Evolutionary conservation across 805 yeast genomes (phyloP), one percentile per base, ranked within the genome.

Genomic region (Suhomyces pyralidae): DNA sequence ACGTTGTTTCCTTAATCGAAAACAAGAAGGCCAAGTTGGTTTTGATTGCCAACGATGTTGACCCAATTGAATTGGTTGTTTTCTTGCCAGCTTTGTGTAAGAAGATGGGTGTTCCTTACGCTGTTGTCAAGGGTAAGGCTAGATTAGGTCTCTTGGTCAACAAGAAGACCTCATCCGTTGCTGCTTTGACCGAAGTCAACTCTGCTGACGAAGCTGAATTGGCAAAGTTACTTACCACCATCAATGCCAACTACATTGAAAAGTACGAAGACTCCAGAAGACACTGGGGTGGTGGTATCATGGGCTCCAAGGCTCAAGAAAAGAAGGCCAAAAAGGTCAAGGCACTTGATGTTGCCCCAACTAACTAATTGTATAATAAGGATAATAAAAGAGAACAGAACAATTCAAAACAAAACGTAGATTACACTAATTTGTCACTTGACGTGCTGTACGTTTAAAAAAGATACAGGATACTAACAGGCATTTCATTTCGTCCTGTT

Each of bases 261-360:
- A 90, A 90, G 81, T 90, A 86, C 88, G 97, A 93, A 73, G 97
- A 94, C 68, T 72, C 83, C 74, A 93, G 96, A 85, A 91, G 90
- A 82, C 96, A 90, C 87, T 93, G 99, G 99, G 98, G 98, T 84
- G 99, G 99, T 83, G 99, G 99, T 84, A 73, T 90, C 77, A 81
- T 94, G 84, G 97, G 98, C 77, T 80, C 88, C 68, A 94, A 93
- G 83, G 90, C 97, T 71, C 83, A 82, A 69, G 94, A 85, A 71
- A 90, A 87, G 82, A 73, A 77, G 61, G 92, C 83, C 66, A 89
- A 88, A 86, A 85, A 77, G 71, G 86, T 84, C 62, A 84, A 80
- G 78, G 78, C 79, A 64, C 63, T 79, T 65, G 74, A 67, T 32
- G 78, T 48, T 26, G 56, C 53, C n/a, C 45, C 50, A 17, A 36